Conservation (phyloP, 129 eudicot genomes). For the Flaveria robusta region DNA sequence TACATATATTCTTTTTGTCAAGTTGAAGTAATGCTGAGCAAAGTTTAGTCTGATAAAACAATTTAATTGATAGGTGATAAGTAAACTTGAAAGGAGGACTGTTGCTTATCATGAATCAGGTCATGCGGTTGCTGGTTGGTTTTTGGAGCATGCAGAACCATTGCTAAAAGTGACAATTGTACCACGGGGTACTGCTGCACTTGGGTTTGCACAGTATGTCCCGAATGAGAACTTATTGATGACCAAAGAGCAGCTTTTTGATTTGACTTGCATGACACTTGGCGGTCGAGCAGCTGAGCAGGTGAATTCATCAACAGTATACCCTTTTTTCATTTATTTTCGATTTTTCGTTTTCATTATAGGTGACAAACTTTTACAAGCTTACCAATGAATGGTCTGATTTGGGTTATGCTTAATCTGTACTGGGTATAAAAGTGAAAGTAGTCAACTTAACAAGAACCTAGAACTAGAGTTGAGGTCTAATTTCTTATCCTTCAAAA, state of each 20-base stretch:
- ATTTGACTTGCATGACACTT: slow-evolving; percentile 94
- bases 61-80: slow-evolving; percentile 60
- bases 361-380: neutral
- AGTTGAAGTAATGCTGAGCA: neutral
- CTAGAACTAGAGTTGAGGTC: too few species aligned
- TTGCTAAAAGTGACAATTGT: slow-evolving; percentile 87
- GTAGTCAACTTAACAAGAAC: neutral
- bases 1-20: neutral
- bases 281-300: slow-evolving; percentile 95
- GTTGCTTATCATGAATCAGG: slow-evolving; percentile 97
- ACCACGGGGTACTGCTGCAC: slow-evolving; percentile 93
- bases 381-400: neutral
- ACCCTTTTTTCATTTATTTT: neutral
- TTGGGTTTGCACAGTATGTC: slow-evolving; percentile 92
- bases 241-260: slow-evolving; percentile 94
- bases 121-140: slow-evolving; percentile 94
- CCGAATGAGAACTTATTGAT: slow-evolving; percentile 82
- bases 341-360: neutral
- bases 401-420: neutral
- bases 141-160: slow-evolving; percentile 88
- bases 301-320: slow-evolving; percentile 40
- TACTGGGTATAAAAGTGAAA: neutral
- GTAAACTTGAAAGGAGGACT: slow-evolving; percentile 78
- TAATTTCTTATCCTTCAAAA: too few species aligned
- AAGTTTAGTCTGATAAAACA: neutral